Evolutionary conservation across 495 filamentous ascomycete species (phyloP), one percentile per base, ranked within the genome.

Genomic region (Venustampulla echinocandica): DNA sequence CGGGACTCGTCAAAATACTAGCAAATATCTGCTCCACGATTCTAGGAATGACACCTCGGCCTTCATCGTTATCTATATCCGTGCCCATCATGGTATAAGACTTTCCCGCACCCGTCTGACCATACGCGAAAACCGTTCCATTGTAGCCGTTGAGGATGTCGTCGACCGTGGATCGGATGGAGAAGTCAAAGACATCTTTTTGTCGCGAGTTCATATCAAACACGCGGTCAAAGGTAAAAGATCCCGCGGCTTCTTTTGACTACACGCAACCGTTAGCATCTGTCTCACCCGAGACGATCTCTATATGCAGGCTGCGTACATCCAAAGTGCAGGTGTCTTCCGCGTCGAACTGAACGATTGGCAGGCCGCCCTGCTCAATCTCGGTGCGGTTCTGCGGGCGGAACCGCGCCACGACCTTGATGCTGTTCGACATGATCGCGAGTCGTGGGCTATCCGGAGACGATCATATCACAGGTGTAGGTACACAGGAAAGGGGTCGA

Each of bases 21-120:
- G 84, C 81, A 63, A 98, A 98, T 58, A 98, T 95, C 65, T 98
- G 92, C 64, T 96, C 87, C 54, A 97, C 86, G 53, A 98, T 98
- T 53, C 92, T 82, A 25, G 92, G 92, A 55, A 95, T 98, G 21
- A 98, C 86, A 73, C 92, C 92, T 64, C 87, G 88, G 53, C 80
- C 80, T 43, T 80, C 73, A 0, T 89, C 85, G 64, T 96, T 86
- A 56, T 94, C 92, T 63, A 97, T 96, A 67, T 90, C 90, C 18
- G 81, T 83, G 43, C 90, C 90, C 92, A 97, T 98, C 92, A 98
- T 98, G 0, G 90, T 96, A 64, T 90, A 97, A 13, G 92, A 97
- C 70, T 98, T 98, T 65, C 92, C 92, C 4, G 93, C 90, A 64
- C 92, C 92, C 1, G 92, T 98, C 72, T 98, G 92, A 62, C 92